A percentile compares a stretch with the other conserved stretches of the same genome.
These are phyloP conservation scores for Gynostemma pentaphyllum DNA, from an alignment of 306 rosid genomes.

Conservation along the genomic window DNA sequence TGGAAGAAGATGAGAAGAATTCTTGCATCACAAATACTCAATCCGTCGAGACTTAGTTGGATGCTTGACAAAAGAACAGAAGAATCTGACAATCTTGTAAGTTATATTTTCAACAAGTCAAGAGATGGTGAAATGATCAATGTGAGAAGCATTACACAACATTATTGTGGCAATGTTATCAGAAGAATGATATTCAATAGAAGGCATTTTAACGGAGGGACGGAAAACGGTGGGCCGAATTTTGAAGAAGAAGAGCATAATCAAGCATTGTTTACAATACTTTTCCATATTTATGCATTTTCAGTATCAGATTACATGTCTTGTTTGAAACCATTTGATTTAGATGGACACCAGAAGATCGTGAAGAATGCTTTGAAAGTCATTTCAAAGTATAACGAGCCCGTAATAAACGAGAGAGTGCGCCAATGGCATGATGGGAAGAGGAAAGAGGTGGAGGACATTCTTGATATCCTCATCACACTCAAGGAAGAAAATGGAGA, in stretches of 20 bases:
- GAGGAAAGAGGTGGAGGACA: too few species aligned
- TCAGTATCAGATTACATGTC: slow-evolving; percentile 27
- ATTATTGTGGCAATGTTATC: slow-evolving; percentile 17
- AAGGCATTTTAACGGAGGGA: too few species aligned
- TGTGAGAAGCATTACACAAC: slow-evolving; percentile 12
- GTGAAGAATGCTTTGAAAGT: slow-evolving; percentile 11
- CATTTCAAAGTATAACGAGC: too few species aligned
- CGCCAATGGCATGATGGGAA: too few species aligned
- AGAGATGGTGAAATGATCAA: slow-evolving; percentile 11
- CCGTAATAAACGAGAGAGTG: slow-evolving; percentile 19
- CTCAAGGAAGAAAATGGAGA: too few species aligned
- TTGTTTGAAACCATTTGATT: slow-evolving; percentile 23
- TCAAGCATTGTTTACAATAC: slow-evolving; percentile 11
- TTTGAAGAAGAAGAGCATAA: slow-evolving; percentile 25
- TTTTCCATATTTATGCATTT: slow-evolving; percentile 14
- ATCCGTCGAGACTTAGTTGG: slow-evolving; percentile 10
- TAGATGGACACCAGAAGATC: slow-evolving; percentile 18
- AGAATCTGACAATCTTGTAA: slow-evolving; percentile 28
- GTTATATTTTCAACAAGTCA: slow-evolving; percentile 8
- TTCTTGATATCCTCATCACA: too few species aligned
- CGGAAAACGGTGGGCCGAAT: slow-evolving; percentile 28
- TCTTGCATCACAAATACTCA: too few species aligned
- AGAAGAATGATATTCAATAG: slow-evolving; percentile 21
- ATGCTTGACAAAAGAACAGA: slow-evolving; percentile 22
- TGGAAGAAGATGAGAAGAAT: too few species aligned